phyloP scores from a whole-genome alignment of 2,329 filamentous ascomycete genomes.

The Aspergillus caelatus region DNA sequence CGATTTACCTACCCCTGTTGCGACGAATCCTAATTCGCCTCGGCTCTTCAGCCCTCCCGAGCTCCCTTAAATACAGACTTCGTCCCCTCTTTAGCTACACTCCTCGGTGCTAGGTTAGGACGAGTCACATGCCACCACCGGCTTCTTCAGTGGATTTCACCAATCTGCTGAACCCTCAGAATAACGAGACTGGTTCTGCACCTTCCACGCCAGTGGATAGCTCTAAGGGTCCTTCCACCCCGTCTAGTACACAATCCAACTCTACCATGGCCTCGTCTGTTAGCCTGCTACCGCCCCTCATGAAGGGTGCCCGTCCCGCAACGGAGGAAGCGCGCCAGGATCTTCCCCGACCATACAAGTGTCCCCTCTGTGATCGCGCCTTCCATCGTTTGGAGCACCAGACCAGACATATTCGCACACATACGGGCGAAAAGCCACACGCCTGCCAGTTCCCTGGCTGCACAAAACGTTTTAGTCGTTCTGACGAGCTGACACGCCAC shows the following conservation, averaged over 20 bases:
- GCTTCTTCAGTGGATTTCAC: constrained; percentile 74
- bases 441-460: constrained; percentile 94
- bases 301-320: constrained; percentile 55
- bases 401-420: constrained; percentile 87
- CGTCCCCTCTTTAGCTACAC: constrained; percentile 19
- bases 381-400: constrained; percentile 98
- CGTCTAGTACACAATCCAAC: constrained; percentile 30
- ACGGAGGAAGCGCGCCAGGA: constrained; percentile 69
- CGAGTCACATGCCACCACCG: constrained; percentile 72
- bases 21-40: constrained; percentile 27
- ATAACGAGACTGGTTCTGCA: constrained; percentile 33
- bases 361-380: constrained; percentile 95
- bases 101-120: constrained; percentile 20
- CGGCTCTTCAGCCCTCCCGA: constrained; percentile 22
- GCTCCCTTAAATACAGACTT: constrained; percentile 16
- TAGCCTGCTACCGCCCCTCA: constrained; percentile 48
- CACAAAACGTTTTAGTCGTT: constrained; percentile 95
- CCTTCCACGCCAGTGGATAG: constrained; percentile 27
- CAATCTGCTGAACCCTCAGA: constrained; percentile 71
- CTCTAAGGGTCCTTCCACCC: constrained; percentile 31
- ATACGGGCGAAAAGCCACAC: constrained; percentile 97
- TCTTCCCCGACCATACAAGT: constrained; percentile 96
- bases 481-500: constrained; percentile 93
- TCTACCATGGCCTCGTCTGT: constrained; percentile 48
- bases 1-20: constrained; percentile 28